Evolutionary conservation across 2,329 filamentous ascomycete genomes (phyloP).

Genomic region (Botrytis porri): DNA sequence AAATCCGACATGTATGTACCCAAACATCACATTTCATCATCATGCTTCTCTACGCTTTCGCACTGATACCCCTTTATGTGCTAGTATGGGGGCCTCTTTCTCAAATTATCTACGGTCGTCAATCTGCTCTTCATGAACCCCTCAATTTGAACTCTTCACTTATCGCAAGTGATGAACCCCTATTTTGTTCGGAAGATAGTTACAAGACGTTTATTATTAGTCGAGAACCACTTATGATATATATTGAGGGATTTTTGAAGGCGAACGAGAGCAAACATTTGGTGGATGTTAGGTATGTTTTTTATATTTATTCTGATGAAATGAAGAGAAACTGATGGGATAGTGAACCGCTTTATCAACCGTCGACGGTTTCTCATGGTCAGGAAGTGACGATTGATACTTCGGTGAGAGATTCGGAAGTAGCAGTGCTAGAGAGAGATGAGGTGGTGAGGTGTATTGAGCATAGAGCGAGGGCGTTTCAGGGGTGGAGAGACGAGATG

Average conservation of each 20-base stretch:
- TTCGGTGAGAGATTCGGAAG: constrained; percentile 51
- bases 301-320: neutral
- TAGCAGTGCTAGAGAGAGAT: constrained; percentile 47
- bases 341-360: constrained; percentile 49
- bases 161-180: constrained; percentile 35
- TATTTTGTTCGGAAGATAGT: constrained; percentile 31
- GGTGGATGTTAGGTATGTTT: constrained; percentile 49
- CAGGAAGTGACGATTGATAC: constrained; percentile 47
- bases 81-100: constrained; percentile 34
- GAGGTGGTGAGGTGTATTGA: constrained; percentile 56
- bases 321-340: neutral
- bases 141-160: constrained; percentile 32
- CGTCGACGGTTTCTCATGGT: constrained; percentile 53
- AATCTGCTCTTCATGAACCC: constrained; percentile 15
- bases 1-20: neutral
- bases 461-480: constrained; percentile 54
- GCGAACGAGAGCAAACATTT: constrained; percentile 49
- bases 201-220: constrained; percentile 48
- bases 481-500: constrained; percentile 56
- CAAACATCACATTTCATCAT: neutral
- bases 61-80: constrained; percentile 34
- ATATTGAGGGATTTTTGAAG: constrained; percentile 55
- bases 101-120: constrained; percentile 25
- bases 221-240: constrained; percentile 53
- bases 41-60: constrained; percentile 36